Base-by-base conservation (phyloP, 768 basidiomycete species). In the Termitomyces titanicus region DNA sequence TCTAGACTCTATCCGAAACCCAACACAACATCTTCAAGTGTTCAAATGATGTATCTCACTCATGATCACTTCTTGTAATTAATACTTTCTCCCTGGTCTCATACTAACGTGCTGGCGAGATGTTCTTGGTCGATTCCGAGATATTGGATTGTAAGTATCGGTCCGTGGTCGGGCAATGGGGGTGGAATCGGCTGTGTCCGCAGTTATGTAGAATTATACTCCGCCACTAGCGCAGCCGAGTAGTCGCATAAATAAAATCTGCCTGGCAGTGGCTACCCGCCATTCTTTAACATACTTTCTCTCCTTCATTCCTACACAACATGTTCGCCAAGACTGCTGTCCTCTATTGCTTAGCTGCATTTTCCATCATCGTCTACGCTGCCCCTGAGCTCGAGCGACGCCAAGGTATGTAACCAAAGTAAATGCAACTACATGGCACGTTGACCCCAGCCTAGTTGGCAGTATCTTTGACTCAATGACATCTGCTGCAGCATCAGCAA, bases 281-380 rank as follows among this genome's bases (percentile, higher is more conserved):
- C 53, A 51, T 58, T 55, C 45, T n/a, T 54, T 52, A 27, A 53
- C 54, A 29, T 29, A 24, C 35, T 13, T 22, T 24, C 24, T 48
- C 34, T 29, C 9, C 4, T 49, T 25, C 17, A 3, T 55, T 58
- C 53, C 50, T 63, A 43, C 44, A 47, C 56, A 62, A 47, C 56
- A 79, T 82, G 81, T 74, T 75, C 65, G 58, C 70, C 62, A 75
- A 73, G 60, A 47, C 70, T 43, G 43, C 73, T 47, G 33, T 74
- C 45, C 63, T 72, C 56, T 66, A 70, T 44, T 60, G 79, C 63
- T 54, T 78, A 46, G 61, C 73, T 43, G 62, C 71, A 47, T 66
- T 74, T 37, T 66, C 70, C 43, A 64, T 67, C 40, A 60, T 70
- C 20, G 69, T 67, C 22, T 60, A 61, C 44, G 78, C 76, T n/a